Evolutionary conservation across 495 filamentous ascomycete genomes (phyloP), one percentile per base, ranked within the genome.

Genomic region (Penicillium canariense): DNA sequence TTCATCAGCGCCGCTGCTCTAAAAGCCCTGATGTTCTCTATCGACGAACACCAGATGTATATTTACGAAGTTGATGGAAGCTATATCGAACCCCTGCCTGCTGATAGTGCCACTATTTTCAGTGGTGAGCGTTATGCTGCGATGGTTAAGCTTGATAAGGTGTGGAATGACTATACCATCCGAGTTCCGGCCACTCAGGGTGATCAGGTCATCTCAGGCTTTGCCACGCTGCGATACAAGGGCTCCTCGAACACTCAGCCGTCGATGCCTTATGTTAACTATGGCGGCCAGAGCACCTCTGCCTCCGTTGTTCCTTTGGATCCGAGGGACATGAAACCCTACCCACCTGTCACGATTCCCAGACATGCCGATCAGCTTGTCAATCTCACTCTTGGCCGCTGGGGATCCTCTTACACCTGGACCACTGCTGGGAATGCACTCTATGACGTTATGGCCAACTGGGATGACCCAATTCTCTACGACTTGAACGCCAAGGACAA

Each of bases 1-100:
- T 63, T 83, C 46, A 76, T 82, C 36, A 71, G 69, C 35, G 63
- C 77, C 2, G 64, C 73, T 3, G 62, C 65, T 23, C 35, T 77
- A 12, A 69, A 76, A 23, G 67, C 62, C 2, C 58, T 72, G 14
- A 59, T 63, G 9, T 70, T 81, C 48, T 79, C 76, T 11, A 68
- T 77, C 20, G 71, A 77, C 43, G 61, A 73, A 17, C 71, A 75
- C 30, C 63, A 67, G 0, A 69, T 75, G 69, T 69, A 61, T 38
- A 57, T 77, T 23, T 75, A 75, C 23, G 71, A 71, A 40, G 71
- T 74, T 18, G 73, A 77, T 38, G 73, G 73, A 3, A 56, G 57
- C 14, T 72, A 69, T 28, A 65, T 77, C 32, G 67, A 73, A 55
- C 72, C 73, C 0, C 61, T 62, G 9, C 48, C 58, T 31, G 72